A percentile compares a stretch with the other conserved stretches of the same genome.
These are phyloP conservation scores for Melampsora abietis-canadensis DNA, from an alignment of 1,284 basidiomycete species.

Conservation along the genomic window DNA sequence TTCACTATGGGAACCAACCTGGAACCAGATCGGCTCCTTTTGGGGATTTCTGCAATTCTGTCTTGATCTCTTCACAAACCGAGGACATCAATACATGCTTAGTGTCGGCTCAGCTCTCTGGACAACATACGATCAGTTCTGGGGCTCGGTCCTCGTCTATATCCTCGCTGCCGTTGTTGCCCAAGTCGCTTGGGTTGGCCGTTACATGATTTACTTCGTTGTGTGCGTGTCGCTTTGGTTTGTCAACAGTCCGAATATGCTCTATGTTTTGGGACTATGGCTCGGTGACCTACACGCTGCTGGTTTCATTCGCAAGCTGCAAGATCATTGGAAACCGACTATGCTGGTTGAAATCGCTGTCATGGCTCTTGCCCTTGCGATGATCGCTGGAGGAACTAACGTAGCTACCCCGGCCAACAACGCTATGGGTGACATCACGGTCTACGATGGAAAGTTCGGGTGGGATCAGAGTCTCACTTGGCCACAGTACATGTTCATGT, in stretches of 20 bases:
- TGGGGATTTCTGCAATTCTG: slow-evolving; percentile 53
- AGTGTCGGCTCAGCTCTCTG: slow-evolving; percentile 54
- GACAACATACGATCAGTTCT: slow-evolving; percentile 56
- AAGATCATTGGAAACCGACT: slow-evolving; percentile 54
- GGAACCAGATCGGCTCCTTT: slow-evolving; percentile 54
- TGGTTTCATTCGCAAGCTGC: slow-evolving; percentile 54
- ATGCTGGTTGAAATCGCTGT: slow-evolving; percentile 51
- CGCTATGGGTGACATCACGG: slow-evolving; percentile 51
- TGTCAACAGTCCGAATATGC: slow-evolving; percentile 52
- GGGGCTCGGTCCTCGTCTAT: slow-evolving; percentile 55
- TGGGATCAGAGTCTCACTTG: slow-evolving; percentile 51
- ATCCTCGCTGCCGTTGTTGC: slow-evolving; percentile 54
- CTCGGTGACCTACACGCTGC: slow-evolving; percentile 54
- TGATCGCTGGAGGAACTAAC: slow-evolving; percentile 53
- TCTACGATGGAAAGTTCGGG: slow-evolving; percentile 53
- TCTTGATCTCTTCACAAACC: slow-evolving; percentile 54
- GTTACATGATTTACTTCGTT: slow-evolving; percentile 52
- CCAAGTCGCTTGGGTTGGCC: slow-evolving; percentile 51
- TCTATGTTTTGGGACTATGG: slow-evolving; percentile 53
- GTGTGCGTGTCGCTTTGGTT: slow-evolving; percentile 52
- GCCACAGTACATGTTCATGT: slow-evolving; percentile 54
- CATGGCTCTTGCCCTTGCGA: slow-evolving; percentile 52
- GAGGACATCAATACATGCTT: slow-evolving; percentile 55
- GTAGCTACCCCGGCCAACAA: slow-evolving; percentile 51
- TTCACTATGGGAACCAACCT: slow-evolving; percentile 53